Evolutionary conservation across 179 eudicot genomes (phyloP), one percentile per base, ranked within the genome.

Genomic region (Beta lomatogona): DNA sequence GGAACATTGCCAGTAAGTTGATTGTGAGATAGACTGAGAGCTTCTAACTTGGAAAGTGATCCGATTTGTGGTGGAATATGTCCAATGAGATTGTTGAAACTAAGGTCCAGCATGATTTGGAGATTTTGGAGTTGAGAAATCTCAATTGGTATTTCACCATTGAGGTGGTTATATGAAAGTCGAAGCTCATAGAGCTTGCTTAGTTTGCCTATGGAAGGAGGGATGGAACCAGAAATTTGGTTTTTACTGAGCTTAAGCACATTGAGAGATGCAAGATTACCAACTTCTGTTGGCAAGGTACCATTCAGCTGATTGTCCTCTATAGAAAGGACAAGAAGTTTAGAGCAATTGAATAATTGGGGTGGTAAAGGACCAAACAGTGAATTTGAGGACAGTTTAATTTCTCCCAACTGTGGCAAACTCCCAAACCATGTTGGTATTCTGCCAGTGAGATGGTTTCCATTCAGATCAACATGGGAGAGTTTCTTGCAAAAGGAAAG

Each of bases 341-440:
- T 90, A 18, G 97, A 90, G 82, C 90, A 94, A 66, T 97, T 97
- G 88, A 90, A 93, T 44, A 97, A 48, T 52, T 91, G 90, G 22
- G 61, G 86, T 71, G 99, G 97, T 71, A 97, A 80, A 41, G 92
- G 82, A 1, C 97, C 99, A 8, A 84, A 61, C 48, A 97, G 88
- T n/a, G 89, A 86, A 79, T 97, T 97, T 18, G 86, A 89, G 15
- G 95, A 91, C 76, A 97, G 91, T 86, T 94, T 97, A 50, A 97
- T 85, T 83, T 97, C 97, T 19, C 98, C 99, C 75, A 97, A 83
- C 72, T 46, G 82, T 18, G 95, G 94, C 81, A 97, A 87, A 75
- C 86, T 86, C 74, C 99, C 99, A 21, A 94, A 86, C 99, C 98
- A 97, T 22, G 71, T 76, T 9, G 99, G 99, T 15, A 94, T 86